Conservation (phyloP, 2,329 filamentous ascomycete genomes). For the Verticillium zaregamsianum region DNA sequence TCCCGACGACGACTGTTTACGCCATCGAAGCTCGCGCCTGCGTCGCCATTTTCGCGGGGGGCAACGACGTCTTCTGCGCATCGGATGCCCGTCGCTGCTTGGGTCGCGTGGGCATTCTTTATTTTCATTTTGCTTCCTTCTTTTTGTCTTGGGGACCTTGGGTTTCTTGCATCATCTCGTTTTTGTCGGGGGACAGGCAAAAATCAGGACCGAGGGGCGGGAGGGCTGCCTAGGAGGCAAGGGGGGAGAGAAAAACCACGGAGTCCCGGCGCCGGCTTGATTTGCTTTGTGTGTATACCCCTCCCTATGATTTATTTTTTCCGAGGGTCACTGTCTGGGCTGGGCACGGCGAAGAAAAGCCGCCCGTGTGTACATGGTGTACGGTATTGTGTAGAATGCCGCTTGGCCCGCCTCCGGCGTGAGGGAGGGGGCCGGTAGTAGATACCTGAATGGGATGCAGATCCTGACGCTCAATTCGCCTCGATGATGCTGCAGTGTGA, state of each 20-base stretch:
- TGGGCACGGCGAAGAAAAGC: background rate
- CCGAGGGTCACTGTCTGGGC: background rate
- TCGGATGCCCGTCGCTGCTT: background rate
- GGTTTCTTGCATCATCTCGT: background rate
- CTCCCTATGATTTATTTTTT: background rate
- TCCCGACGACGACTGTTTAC: background rate
- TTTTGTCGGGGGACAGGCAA: background rate
- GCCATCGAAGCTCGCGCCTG: background rate
- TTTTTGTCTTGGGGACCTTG: background rate
- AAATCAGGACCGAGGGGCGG: background rate
- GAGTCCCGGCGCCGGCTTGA: background rate
- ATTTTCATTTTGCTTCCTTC: background rate
- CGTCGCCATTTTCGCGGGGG: background rate
- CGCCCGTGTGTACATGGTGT: background rate
- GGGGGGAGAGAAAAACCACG: background rate
- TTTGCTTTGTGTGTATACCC: background rate
- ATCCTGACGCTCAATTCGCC: background rate
- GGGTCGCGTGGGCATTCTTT: background rate
- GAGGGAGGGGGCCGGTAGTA: background rate
- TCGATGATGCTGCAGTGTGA: background rate
- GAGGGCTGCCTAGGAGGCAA: background rate
- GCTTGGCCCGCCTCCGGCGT: background rate
- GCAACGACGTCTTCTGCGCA: background rate
- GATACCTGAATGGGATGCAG: background rate
- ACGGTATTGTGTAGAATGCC: background rate